Evolutionary conservation across 805 yeast genomes (phyloP).

Genomic region (Scheffersomyces amazonensis): DNA sequence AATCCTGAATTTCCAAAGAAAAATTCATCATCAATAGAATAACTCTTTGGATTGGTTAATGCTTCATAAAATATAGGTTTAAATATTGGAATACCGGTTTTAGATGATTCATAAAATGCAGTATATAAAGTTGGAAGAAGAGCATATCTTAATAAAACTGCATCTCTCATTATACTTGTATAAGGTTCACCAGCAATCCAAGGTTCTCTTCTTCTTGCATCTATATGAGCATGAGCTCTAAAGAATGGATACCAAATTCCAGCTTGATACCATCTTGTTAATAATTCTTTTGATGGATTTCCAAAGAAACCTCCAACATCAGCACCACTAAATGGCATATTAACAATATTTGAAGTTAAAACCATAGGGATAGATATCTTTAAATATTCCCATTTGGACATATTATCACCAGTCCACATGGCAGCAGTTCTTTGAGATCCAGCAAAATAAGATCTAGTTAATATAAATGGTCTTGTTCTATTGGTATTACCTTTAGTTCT

Average conservation of each 20-base stretch:
- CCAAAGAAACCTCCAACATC: slow-evolving; percentile 98
- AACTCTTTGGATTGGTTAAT: slow-evolving; percentile 46
- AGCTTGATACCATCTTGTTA: slow-evolving; percentile 92
- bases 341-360: slow-evolving; percentile 74
- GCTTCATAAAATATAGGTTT: slow-evolving; percentile 62
- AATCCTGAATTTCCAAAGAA: slow-evolving; percentile 70
- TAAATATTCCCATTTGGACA: slow-evolving; percentile 88
- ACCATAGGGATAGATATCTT: slow-evolving; percentile 83
- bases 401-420: slow-evolving; percentile 98
- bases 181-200: slow-evolving; percentile 80
- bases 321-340: slow-evolving; percentile 92
- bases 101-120: slow-evolving; percentile 62
- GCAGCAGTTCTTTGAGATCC: slow-evolving; percentile 93
- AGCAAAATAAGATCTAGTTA: slow-evolving; percentile 83
- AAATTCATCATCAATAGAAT: slow-evolving; percentile 77
- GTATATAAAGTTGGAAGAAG: slow-evolving; percentile 81
- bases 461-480: slow-evolving; percentile 74
- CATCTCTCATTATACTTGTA: slow-evolving; percentile 61
- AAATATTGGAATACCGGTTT: slow-evolving; percentile 66
- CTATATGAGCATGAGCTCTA: slow-evolving; percentile 96
- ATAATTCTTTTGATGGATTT: slow-evolving; percentile 75
- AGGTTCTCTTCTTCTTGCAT: slow-evolving; percentile 89
- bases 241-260: slow-evolving; percentile 97
- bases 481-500: slow-evolving; percentile 41
- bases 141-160: slow-evolving; percentile 69